phyloP scores from a whole-genome alignment of 345 rosid species.

The Gossypium longicalyx region DNA sequence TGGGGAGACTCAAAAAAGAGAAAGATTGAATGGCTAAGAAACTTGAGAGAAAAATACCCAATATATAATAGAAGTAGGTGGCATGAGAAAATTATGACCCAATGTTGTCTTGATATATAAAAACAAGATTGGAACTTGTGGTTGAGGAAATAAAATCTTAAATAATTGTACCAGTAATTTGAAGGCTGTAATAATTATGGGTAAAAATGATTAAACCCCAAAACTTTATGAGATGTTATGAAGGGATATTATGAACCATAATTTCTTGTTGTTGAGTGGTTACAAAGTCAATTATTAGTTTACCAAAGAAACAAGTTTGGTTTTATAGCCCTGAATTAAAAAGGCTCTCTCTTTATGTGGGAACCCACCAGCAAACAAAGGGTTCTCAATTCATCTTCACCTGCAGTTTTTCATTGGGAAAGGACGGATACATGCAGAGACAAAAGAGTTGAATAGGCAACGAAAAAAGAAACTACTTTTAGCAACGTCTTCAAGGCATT shows the following conservation, averaged over 20 bases:
- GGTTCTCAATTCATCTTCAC: not conserved
- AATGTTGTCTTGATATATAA: not conserved
- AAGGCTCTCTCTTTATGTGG: conserved; percentile 15
- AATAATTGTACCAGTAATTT: conserved; percentile 1
- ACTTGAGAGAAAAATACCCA: not conserved
- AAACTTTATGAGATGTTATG: conserved; percentile 25
- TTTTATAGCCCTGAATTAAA: conserved; percentile 59
- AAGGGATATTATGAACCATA: conserved; percentile 21
- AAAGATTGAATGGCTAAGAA: not conserved
- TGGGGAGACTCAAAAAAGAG: not conserved
- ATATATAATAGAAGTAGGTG: not conserved
- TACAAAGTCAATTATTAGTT: conserved; percentile 38
- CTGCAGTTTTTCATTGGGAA: no score
- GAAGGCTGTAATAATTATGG: conserved; percentile 4
- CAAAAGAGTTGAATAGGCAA: no score
- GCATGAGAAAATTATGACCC: not conserved
- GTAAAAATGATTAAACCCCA: conserved; percentile 20
- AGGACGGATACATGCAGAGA: not conserved
- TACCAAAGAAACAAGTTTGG: conserved; percentile 30
- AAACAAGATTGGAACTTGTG: conserved; percentile 24
- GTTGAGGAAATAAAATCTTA: conserved; percentile 23
- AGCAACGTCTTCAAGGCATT: not conserved
- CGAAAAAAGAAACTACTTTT: not conserved
- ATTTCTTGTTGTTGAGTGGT: conserved; percentile 32
- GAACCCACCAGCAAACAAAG: conserved; percentile 5